Conservation (phyloP, 2,329 filamentous ascomycete genomes). For the Stagonosporopsis vannaccii region DNA sequence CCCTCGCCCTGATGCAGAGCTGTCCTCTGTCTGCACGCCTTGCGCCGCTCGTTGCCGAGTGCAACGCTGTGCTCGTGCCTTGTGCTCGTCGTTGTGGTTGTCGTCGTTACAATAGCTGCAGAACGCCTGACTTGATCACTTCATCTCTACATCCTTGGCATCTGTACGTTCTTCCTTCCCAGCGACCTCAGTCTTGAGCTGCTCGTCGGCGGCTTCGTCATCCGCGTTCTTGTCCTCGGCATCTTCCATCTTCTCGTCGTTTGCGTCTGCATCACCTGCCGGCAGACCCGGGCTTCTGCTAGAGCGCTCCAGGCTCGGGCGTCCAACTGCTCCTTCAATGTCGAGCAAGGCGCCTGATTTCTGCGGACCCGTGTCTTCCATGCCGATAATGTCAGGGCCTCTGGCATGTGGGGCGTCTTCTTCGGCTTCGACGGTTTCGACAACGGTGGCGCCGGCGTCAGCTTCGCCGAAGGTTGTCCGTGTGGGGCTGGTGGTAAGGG, state of each 20-base stretch:
- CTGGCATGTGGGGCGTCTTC: constrained; percentile 78
- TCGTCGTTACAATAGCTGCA: not conserved
- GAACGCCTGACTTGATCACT: constrained; percentile 24
- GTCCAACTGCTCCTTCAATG: constrained; percentile 48
- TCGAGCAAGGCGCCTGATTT: constrained; percentile 59
- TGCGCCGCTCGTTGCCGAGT: not conserved
- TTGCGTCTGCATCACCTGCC: constrained; percentile 8
- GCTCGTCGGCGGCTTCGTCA: constrained; percentile 19
- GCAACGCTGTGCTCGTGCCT: not conserved
- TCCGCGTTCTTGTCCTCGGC: constrained; percentile 25
- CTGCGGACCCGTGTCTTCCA: constrained; percentile 86
- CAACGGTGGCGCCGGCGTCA: constrained; percentile 40
- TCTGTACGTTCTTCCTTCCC: constrained; percentile 22
- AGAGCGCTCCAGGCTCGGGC: constrained; percentile 39
- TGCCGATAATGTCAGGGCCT: constrained; percentile 83
- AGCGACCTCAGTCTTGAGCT: constrained; percentile 20
- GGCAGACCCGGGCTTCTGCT: constrained; percentile 38
- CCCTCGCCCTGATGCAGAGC: not conserved
- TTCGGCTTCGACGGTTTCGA: constrained; percentile 50
- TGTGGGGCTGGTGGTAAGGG: constrained; percentile 35
- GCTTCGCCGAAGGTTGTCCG: constrained; percentile 37
- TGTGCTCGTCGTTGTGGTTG: not conserved
- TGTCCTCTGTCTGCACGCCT: not conserved
- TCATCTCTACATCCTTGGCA: constrained; percentile 33
- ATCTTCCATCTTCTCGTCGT: constrained; percentile 35